Evolutionary conservation across 2,329 filamentous ascomycete species (phyloP).

Genomic region (Cladosporium sp.): DNA sequence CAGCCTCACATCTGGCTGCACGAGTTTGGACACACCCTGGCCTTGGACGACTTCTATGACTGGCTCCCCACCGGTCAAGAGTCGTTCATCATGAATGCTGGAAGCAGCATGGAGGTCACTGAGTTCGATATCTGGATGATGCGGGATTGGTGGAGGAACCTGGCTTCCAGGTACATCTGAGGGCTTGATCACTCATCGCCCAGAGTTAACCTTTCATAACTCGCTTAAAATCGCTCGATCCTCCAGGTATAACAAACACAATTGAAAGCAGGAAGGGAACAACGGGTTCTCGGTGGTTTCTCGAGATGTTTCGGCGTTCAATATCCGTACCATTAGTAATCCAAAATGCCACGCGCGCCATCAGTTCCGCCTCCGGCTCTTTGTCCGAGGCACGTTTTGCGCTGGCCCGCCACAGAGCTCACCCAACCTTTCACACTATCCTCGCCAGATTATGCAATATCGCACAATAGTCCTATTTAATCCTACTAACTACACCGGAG

Average conservation of each 20-base stretch:
- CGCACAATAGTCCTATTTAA: background rate
- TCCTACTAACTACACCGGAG: background rate
- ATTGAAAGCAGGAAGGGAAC: background rate
- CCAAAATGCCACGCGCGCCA: background rate
- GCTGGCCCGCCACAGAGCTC: slow-evolving; percentile 1
- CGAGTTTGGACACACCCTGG: slow-evolving; percentile 50
- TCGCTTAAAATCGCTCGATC: background rate
- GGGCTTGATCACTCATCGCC: background rate
- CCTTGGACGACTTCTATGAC: slow-evolving; percentile 47
- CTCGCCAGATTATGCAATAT: slow-evolving; percentile 14
- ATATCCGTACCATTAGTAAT: slow-evolving; percentile 7
- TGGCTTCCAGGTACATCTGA: slow-evolving; percentile 5
- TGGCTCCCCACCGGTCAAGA: slow-evolving; percentile 46
- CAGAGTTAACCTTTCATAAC: background rate
- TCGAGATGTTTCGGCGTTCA: background rate
- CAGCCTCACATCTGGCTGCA: slow-evolving; percentile 51
- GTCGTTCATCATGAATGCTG: slow-evolving; percentile 51
- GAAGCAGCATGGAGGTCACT: slow-evolving; percentile 44
- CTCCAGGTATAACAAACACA: background rate
- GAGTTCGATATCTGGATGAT: slow-evolving; percentile 55
- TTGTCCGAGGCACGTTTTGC: slow-evolving; percentile 13
- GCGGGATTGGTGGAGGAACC: slow-evolving; percentile 49
- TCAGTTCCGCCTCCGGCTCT: slow-evolving; percentile 9
- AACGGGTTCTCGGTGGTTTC: slow-evolving; percentile 1
- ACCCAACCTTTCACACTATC: slow-evolving; percentile 1